These are phyloP conservation scores for Torulaspora pretoriensis DNA, from an alignment of 1,139 yeast genomes.

Conservation along the genomic window DNA sequence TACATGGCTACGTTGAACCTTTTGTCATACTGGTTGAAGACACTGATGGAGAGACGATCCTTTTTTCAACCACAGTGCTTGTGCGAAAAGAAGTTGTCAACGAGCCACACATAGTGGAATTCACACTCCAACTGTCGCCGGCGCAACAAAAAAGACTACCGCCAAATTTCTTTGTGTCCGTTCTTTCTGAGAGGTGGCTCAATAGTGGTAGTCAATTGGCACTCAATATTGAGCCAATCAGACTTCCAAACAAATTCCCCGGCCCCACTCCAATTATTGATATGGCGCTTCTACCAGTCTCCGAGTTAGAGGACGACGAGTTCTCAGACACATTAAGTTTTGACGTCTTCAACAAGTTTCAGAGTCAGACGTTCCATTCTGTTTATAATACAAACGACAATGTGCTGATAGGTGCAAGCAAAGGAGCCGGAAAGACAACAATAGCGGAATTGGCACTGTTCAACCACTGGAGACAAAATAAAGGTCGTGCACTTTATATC, in stretches of 20 bases:
- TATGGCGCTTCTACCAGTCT: slow-evolving; percentile 46
- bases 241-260: slow-evolving; percentile 66
- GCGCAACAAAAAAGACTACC: slow-evolving; percentile 50
- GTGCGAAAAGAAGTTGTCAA: slow-evolving; percentile 48
- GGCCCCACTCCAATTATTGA: slow-evolving; percentile 54
- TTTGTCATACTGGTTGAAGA: slow-evolving; percentile 77
- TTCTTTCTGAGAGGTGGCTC: slow-evolving; percentile 81
- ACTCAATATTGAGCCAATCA: slow-evolving; percentile 50
- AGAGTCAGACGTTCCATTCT: slow-evolving; percentile 63
- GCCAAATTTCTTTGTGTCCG: slow-evolving; percentile 69
- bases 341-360: slow-evolving; percentile 60
- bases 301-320: slow-evolving; percentile 47
- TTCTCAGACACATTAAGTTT: slow-evolving; percentile 46
- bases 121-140: slow-evolving; percentile 50
- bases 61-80: slow-evolving; percentile 53
- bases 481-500: slow-evolving; percentile 64
- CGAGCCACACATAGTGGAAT: slow-evolving; percentile 57
- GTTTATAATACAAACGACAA: slow-evolving; percentile 57
- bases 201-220: slow-evolving; percentile 68
- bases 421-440: slow-evolving; percentile 71
- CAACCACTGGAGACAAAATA: slow-evolving; percentile 62
- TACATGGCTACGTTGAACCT: slow-evolving; percentile 64
- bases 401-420: slow-evolving; percentile 63
- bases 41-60: slow-evolving; percentile 71
- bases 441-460: slow-evolving; percentile 72